These are phyloP conservation scores for Kodamaea sp. DNA, from an alignment of 1,139 yeast genomes.

Conservation along the genomic window DNA sequence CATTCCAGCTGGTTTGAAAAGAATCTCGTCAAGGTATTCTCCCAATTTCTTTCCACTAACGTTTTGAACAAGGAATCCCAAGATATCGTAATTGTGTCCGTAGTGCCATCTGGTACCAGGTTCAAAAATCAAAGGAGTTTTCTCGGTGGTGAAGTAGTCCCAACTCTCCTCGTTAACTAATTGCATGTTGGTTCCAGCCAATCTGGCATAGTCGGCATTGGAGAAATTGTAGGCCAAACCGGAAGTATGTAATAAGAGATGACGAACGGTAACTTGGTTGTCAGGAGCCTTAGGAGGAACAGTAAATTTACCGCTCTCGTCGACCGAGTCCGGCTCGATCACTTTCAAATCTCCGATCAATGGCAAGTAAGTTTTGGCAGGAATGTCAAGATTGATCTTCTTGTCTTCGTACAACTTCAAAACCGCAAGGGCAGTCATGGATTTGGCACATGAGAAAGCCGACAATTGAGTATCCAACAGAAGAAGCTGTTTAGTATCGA, in stretches of 20 bases:
- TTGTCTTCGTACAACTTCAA: slow-evolving; percentile 50
- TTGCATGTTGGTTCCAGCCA: slow-evolving; percentile 18
- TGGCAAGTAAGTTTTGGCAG: slow-evolving; percentile 43
- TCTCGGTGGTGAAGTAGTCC: slow-evolving; percentile 25
- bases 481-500: background rate
- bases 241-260: slow-evolving; percentile 52
- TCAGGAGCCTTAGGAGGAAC: slow-evolving; percentile 33
- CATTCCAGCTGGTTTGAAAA: slow-evolving; percentile 51
- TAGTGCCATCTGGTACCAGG: slow-evolving; percentile 57
- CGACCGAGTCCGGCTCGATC: slow-evolving; percentile 31
- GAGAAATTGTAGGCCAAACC: slow-evolving; percentile 53
- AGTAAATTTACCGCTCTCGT: slow-evolving; percentile 29
- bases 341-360: slow-evolving; percentile 24
- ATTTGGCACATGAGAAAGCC: slow-evolving; percentile 23
- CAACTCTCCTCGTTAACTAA: slow-evolving; percentile 18
- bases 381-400: slow-evolving; percentile 40
- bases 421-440: slow-evolving; percentile 40
- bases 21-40: slow-evolving; percentile 36
- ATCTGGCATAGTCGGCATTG: slow-evolving; percentile 27
- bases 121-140: slow-evolving; percentile 48
- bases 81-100: slow-evolving; percentile 56
- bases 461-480: slow-evolving; percentile 14
- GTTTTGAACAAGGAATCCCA: slow-evolving; percentile 47
- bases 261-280: slow-evolving; percentile 45
- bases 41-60: slow-evolving; percentile 46